These are phyloP conservation scores for Dillenia turbinata DNA, from an alignment of 164 flowering plant species.

Conservation along the genomic window DNA sequence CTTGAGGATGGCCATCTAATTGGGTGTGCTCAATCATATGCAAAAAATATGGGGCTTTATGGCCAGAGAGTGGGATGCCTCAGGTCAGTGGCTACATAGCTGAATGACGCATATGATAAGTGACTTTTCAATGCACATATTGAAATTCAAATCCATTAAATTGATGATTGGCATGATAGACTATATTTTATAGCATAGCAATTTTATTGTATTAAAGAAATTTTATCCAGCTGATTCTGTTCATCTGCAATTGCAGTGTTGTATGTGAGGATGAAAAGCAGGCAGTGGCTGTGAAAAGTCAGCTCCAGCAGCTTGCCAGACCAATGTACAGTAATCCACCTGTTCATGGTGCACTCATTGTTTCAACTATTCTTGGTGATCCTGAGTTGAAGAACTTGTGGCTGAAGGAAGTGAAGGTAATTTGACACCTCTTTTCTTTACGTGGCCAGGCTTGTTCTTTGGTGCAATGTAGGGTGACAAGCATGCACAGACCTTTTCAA, in stretches of 20 bases:
- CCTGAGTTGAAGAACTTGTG: slow-evolving; percentile 78
- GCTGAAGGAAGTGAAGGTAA: slow-evolving; percentile 95
- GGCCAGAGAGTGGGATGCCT: slow-evolving; percentile 98
- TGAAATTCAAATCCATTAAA: no score
- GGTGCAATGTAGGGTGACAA: no score
- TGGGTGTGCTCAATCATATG: slow-evolving; percentile 93
- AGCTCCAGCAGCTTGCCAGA: slow-evolving; percentile 91
- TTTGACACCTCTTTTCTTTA: not conserved
- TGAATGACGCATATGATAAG: no score
- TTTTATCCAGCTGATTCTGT: not conserved
- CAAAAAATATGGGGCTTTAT: slow-evolving; percentile 98
- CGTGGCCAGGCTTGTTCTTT: no score
- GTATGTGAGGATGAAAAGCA: slow-evolving; percentile 90
- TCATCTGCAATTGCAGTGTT: slow-evolving; percentile 44
- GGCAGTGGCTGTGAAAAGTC: slow-evolving; percentile 90
- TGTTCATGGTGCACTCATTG: slow-evolving; percentile 86
- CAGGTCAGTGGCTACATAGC: slow-evolving; percentile 23
- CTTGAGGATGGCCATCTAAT: slow-evolving; percentile 91
- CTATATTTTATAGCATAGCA: no score
- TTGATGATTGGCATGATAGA: no score
- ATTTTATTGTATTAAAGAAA: no score
- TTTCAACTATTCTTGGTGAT: slow-evolving; percentile 76
- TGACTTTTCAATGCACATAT: no score
- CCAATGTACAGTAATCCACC: slow-evolving; percentile 99
- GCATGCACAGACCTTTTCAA: no score